Evolutionary conservation across 2,329 filamentous ascomycete genomes (phyloP), one percentile per base, ranked within the genome.

Genomic region (Xylaria sp.): DNA sequence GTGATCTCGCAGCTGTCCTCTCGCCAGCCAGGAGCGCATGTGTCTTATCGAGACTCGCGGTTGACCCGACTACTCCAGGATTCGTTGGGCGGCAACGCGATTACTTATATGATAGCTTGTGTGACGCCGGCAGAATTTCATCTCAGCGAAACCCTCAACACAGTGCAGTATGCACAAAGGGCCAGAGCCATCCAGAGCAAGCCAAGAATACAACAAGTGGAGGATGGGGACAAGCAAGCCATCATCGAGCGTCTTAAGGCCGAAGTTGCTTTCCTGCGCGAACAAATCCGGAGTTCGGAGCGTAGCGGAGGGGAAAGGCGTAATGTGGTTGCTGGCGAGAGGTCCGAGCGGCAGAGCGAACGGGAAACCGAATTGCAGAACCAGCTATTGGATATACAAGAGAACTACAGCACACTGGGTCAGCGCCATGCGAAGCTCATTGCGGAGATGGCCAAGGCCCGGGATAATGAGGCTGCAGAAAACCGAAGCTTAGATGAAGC

Each of bases 91-190:
- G 96, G 96, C 4, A 98, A 97, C 78, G 96, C 96, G 42, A 97
- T 97, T 78, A 99, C 96, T 0, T 99, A 98, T 82, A 98, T 99
- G 96, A 96, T 99, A 82, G 96, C 96, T 9, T 99, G 96, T 81
- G 94, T 99, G 36, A 99, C 95, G 0, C 95, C 94, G 0, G 93
- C 95, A 15, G 94, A 97, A 79, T 99, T 99, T 78, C 96, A 99
- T 79, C 85, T 99, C 53, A 98, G 94, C 82, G 96, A 99, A 82
- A 98, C 97, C 0, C 84, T 99, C 66, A 99, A 99, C 79, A 99
- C 96, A 0, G 93, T 99, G 26, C 93, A 97, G 79, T 99, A 99
- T 81, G 96, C 96, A 6, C 96, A 98, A 82, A 89, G 96, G 72
- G 97, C 96, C 71, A 91, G 96, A 72, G 94, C 94, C 1, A 99